Evolutionary conservation across 306 rosid species (phyloP), one percentile per base, ranked within the genome.

Genomic region (Corylus americana): DNA sequence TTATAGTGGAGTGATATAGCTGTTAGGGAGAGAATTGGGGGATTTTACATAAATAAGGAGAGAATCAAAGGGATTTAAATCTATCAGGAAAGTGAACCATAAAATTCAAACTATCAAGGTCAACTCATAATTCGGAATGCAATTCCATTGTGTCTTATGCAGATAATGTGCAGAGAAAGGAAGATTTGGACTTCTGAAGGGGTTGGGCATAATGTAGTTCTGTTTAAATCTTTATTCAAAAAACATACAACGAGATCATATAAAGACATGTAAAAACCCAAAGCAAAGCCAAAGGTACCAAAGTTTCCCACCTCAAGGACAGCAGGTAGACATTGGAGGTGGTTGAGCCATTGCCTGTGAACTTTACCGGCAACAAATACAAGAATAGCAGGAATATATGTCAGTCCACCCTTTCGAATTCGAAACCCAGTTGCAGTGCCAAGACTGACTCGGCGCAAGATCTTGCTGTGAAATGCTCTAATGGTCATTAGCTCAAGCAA

Each of bases 381-480:
- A 76, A 91, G 92, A 87, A 96, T 91, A 57, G 99, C 99, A 10
- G 98, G 99, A 83, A 87, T 90, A 77, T 93, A 90, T 66, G 99
- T 96, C 83, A 96, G 85, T 79, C 86, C 81, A 71, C 99, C 99
- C 86, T 87, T 88, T 81, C 86, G 88, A 82, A 93, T 96, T 81
- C 97, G 96, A 92, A 91, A 96, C 55, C 98, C 99, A 82, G 93
- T 89, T 25, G 99, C 98, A 7, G 98, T 96, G 74, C 99, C 98
- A 64, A 91, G 99, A 90, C 99, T 91, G 83, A 84, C 88, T 14
- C 88, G 84, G 18, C 98, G 96, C 88, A 96, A 80, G 67, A 89
- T 90, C 88, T 96, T 96, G 92, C 99, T 96, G 77, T 96, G 99
- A 81, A 96, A 93, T 45, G 98, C 99, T 86, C 99, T 93, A 59